Percentiles rank a stretch among this genome's conserved stretches.
These are phyloP conservation scores for Crithidia sp. DNA, from an alignment of 208 protist species.

Conservation along the genomic window DNA sequence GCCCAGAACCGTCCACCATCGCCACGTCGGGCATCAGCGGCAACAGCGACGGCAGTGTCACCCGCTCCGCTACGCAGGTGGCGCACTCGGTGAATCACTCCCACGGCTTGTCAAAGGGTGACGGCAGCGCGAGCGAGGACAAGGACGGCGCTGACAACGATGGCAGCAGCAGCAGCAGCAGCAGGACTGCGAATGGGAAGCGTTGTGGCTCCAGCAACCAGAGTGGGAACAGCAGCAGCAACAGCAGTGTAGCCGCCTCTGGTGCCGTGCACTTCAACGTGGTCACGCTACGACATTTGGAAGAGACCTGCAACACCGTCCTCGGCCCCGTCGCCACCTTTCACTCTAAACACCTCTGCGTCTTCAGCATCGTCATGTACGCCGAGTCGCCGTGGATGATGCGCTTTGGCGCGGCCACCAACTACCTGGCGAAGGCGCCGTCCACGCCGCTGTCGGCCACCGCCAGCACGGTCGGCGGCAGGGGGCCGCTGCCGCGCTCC, in stretches of 20 bases:
- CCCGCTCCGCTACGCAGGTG: conserved; percentile 4
- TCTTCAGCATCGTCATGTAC: conserved; percentile 80
- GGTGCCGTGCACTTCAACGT: conserved; percentile 50
- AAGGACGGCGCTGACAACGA: background rate
- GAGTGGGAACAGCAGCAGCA: background rate
- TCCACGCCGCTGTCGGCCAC: conserved; percentile 7
- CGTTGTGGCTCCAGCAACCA: too few species aligned
- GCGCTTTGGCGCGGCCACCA: conserved; percentile 44
- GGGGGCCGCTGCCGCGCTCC: conserved; percentile 1
- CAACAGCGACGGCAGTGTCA: conserved; percentile 8
- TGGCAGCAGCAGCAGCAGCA: conserved; percentile 2
- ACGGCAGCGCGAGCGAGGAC: background rate
- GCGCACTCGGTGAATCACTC: background rate
- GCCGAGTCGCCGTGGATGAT: conserved; percentile 61
- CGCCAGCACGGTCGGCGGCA: background rate
- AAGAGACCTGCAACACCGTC: conserved; percentile 62
- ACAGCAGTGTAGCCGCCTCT: background rate
- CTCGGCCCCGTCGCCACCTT: conserved; percentile 57
- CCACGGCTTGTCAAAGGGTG: background rate
- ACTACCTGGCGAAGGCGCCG: conserved; percentile 23
- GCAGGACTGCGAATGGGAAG: too few species aligned
- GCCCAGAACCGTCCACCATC: background rate
- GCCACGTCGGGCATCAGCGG: conserved; percentile 4
- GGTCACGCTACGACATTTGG: conserved; percentile 42
- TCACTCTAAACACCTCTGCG: conserved; percentile 65